Percentiles rank a stretch among this genome's conserved stretches.
Evolutionary conservation across 179 eudicot species (phyloP).

Genomic region (Gypsophila paniculata): DNA sequence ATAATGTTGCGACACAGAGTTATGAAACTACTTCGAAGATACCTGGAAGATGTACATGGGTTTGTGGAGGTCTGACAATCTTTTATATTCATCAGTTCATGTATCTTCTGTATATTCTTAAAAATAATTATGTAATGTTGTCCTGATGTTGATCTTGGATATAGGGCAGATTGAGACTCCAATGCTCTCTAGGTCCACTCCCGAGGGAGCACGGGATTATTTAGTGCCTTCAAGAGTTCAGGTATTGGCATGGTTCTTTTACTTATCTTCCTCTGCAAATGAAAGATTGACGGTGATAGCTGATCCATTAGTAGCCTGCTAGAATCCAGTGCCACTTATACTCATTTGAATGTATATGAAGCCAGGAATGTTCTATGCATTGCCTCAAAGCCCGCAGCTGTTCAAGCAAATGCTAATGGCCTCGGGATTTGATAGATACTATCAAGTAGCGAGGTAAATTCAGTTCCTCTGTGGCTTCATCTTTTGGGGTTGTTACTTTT

Average conservation of each 20-base stretch:
- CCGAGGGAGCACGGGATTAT: conserved; percentile 97
- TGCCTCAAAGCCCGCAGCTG: conserved; percentile 95
- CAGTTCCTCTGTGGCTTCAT: conserved; percentile 4
- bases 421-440: conserved; percentile 83
- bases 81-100: conserved; percentile 3
- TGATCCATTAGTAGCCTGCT: conserved; percentile 4
- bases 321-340: conserved; percentile 16
- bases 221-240: conserved; percentile 95
- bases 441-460: conserved; percentile 84
- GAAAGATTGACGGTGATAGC: background rate
- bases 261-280: background rate
- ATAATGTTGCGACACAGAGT: conserved; percentile 75
- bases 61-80: conserved; percentile 70
- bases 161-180: conserved; percentile 99
- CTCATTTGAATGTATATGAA: conserved; percentile 45
- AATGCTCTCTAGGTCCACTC: conserved; percentile 90
- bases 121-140: conserved; percentile 18
- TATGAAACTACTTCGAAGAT: conserved; percentile 71
- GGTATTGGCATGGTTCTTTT: conserved; percentile 39
- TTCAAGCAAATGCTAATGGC: conserved; percentile 99
- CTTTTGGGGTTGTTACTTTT: conserved; percentile 12
- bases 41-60: conserved; percentile 77
- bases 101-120: background rate
- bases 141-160: conserved; percentile 44
- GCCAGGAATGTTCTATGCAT: conserved; percentile 94